A percentile compares a stretch with the other conserved stretches of the same genome.
These are phyloP conservation scores for Diddensiella transvaalensis DNA, from an alignment of 805 yeast species.

Conservation along the genomic window DNA sequence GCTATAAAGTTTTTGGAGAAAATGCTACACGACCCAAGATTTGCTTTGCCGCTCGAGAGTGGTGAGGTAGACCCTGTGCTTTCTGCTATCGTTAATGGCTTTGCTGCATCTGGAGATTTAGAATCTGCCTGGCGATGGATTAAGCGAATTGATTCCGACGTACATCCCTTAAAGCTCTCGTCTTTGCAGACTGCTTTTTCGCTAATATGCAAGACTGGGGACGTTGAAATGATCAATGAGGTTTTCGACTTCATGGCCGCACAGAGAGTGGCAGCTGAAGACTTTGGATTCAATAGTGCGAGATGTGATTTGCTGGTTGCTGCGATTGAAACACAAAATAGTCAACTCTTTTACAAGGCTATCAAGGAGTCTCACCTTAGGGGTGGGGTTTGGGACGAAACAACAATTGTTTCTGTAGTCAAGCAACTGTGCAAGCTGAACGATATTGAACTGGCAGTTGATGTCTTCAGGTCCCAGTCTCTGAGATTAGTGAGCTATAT, in stretches of 20 bases:
- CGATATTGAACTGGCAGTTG: constrained; percentile 28
- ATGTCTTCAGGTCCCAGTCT: constrained; percentile 29
- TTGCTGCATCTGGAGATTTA: constrained; percentile 21
- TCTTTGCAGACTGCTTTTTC: constrained; percentile 23
- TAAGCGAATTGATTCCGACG: constrained; percentile 22
- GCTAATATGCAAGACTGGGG: constrained; percentile 19
- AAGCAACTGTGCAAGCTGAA: constrained; percentile 10
- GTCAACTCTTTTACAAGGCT: constrained; percentile 25
- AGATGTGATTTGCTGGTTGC: constrained; percentile 26
- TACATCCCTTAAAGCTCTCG: constrained; percentile 11
- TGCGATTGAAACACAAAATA: constrained; percentile 19
- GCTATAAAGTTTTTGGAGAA: constrained; percentile 29
- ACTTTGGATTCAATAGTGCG: constrained; percentile 18
- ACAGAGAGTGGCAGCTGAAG: constrained; percentile 7
- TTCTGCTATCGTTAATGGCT: constrained; percentile 25
- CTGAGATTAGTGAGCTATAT: constrained; percentile 9
- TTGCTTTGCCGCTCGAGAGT: background rate
- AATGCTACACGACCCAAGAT: constrained; percentile 16
- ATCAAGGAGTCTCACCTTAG: constrained; percentile 30
- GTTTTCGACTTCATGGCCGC: constrained; percentile 28
- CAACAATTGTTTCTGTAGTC: constrained; percentile 25
- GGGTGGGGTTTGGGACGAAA: constrained; percentile 30
- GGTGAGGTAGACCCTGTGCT: constrained; percentile 4
- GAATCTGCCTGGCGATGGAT: constrained; percentile 32
- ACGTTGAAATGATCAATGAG: constrained; percentile 28